Evolutionary conservation across 345 rosid species (phyloP).

Genomic region (Carallia pectinifolia): DNA sequence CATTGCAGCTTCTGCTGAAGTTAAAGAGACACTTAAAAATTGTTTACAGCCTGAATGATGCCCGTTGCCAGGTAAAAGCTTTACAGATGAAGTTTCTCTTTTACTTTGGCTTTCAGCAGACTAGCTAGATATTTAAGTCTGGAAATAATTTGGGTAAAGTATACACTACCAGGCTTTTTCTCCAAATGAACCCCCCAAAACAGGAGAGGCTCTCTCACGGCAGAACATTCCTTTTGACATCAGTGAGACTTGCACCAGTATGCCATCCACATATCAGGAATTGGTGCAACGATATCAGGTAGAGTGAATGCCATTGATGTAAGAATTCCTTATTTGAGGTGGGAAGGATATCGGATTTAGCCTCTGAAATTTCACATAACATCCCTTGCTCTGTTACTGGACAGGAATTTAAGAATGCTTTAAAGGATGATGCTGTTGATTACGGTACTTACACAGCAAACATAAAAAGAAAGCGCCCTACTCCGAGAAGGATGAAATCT

Average conservation of each 20-base stretch:
- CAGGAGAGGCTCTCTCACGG: slow-evolving; percentile 69
- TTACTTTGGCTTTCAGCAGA: neutral
- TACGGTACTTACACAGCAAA: slow-evolving; percentile 74
- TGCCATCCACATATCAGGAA: slow-evolving; percentile 68
- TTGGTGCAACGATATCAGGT: slow-evolving; percentile 85
- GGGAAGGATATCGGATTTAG: neutral
- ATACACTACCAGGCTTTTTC: slow-evolving; percentile 60
- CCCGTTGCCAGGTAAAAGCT: slow-evolving; percentile 82
- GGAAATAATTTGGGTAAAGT: neutral
- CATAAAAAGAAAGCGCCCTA: slow-evolving; percentile 77
- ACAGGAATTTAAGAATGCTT: slow-evolving; percentile 85
- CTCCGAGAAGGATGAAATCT: slow-evolving; percentile 41
- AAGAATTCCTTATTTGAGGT: neutral
- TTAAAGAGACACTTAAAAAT: slow-evolving; percentile 90
- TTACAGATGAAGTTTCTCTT: neutral
- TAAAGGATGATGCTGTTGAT: slow-evolving; percentile 84
- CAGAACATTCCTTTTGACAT: slow-evolving; percentile 75
- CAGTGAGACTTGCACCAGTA: slow-evolving; percentile 44
- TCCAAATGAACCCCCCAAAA: slow-evolving; percentile 75
- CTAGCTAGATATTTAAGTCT: neutral
- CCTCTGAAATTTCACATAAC: neutral
- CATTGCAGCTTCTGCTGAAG: slow-evolving; percentile 89
- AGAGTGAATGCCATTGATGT: neutral
- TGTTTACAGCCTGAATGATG: slow-evolving; percentile 78
- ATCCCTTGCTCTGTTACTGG: neutral